Conservation (phyloP, 108 stramenopile genomes). For the Nitzschia inconspicua region DNA sequence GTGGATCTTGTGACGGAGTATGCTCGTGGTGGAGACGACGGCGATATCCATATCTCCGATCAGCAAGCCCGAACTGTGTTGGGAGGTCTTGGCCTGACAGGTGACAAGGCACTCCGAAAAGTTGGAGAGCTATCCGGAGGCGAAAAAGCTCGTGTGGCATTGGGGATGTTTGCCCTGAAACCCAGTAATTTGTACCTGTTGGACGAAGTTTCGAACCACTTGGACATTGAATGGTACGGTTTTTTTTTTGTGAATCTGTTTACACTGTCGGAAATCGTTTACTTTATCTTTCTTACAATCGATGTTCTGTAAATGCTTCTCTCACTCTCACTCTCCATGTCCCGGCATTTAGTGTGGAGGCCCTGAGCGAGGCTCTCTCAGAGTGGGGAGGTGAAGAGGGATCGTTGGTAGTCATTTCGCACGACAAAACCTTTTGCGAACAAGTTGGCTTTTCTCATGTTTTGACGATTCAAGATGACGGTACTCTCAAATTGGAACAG, state of each 20-base stretch:
- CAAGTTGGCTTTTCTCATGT: constrained; percentile 87
- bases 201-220: constrained; percentile 68
- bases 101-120: constrained; percentile 73
- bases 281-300: not conserved
- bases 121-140: constrained; percentile 64
- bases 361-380: constrained; percentile 64
- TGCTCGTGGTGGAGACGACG: constrained; percentile 61
- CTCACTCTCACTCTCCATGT: not conserved
- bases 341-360: constrained; percentile 42
- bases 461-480: constrained; percentile 80
- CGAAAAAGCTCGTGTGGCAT: constrained; percentile 82
- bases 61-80: constrained; percentile 68
- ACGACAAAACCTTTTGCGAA: constrained; percentile 89
- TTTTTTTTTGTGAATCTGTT: too few relatives aligned
- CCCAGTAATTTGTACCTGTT: constrained; percentile 67
- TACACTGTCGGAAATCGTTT: too few relatives aligned
- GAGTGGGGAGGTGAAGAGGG: constrained; percentile 75
- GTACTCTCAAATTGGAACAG: constrained; percentile 65
- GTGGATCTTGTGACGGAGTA: constrained; percentile 77
- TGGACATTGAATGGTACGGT: constrained; percentile 54
- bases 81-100: constrained; percentile 77
- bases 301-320: not conserved
- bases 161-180: constrained; percentile 83
- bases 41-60: constrained; percentile 72
- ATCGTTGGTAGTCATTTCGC: constrained; percentile 86